Evolutionary conservation across 805 yeast species (phyloP).

Genomic region (Hanseniaspora occidentalis): DNA sequence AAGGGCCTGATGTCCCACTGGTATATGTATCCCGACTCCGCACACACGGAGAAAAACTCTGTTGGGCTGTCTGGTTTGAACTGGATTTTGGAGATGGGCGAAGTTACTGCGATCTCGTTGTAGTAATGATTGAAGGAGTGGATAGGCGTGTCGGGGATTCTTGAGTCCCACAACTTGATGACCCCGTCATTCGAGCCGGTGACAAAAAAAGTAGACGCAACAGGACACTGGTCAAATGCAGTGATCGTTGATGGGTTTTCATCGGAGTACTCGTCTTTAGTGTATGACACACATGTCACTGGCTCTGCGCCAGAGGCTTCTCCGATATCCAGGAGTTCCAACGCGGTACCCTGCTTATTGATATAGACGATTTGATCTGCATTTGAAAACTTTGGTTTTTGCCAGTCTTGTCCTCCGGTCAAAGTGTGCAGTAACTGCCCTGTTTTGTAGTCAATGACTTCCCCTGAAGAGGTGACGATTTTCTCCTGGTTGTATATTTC

Average conservation of each 20-base stretch:
- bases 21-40: slow-evolving; percentile 20
- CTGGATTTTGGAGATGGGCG: slow-evolving; percentile 19
- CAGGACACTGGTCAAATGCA: slow-evolving; percentile 19
- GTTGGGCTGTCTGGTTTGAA: slow-evolving; percentile 20
- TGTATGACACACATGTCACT: background rate
- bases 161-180: slow-evolving; percentile 24
- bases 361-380: background rate
- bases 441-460: background rate
- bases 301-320: background rate
- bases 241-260: slow-evolving; percentile 11
- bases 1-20: slow-evolving; percentile 19
- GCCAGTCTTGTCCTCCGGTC: background rate
- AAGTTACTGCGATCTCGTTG: slow-evolving; percentile 12
- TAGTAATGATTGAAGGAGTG: background rate
- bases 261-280: background rate
- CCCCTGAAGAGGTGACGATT: background rate
- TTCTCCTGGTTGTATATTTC: background rate
- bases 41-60: slow-evolving; percentile 22
- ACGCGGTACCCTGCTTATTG: background rate
- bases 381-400: background rate
- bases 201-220: slow-evolving; percentile 18
- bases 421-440: background rate
- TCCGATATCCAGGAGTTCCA: background rate
- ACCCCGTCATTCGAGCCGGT: slow-evolving; percentile 23
- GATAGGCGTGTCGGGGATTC: slow-evolving; percentile 15